These are phyloP conservation scores for Mycena citricolor DNA, from an alignment of 1,284 basidiomycete genomes.

Conservation along the genomic window DNA sequence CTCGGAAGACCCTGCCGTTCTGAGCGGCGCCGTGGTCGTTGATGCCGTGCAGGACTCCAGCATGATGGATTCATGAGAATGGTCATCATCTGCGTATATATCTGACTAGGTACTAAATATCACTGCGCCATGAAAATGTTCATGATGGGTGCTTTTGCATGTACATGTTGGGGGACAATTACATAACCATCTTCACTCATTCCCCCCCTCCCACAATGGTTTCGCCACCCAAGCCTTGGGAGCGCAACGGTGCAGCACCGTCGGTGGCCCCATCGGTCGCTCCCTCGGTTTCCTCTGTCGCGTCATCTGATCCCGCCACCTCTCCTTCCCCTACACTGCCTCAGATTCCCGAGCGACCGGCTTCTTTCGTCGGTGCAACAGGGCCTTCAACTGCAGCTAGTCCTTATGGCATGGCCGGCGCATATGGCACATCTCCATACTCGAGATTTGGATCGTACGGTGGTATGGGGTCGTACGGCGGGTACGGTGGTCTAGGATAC, in stretches of 20 bases:
- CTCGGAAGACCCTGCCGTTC: constrained; percentile 16
- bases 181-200: constrained; percentile 6
- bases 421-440: constrained; percentile 38
- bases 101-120: neutral
- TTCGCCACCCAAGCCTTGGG: constrained; percentile 87
- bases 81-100: neutral
- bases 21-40: constrained; percentile 5
- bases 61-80: neutral
- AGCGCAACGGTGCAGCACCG: constrained; percentile 49
- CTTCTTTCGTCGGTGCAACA: constrained; percentile 37
- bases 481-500: constrained; percentile 32
- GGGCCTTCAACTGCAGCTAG: constrained; percentile 30
- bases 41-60: constrained; percentile 1
- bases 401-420: constrained; percentile 30
- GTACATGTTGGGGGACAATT: neutral
- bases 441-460: constrained; percentile 40
- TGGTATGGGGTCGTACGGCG: constrained; percentile 23
- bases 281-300: constrained; percentile 22
- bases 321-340: constrained; percentile 39
- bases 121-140: too few relatives aligned
- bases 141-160: too few relatives aligned
- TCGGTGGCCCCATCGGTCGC: constrained; percentile 26
- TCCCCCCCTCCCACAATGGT: constrained; percentile 47
- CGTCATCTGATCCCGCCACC: constrained; percentile 28
- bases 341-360: constrained; percentile 49